Evolutionary conservation across 352 stramenopile genomes (phyloP).

Genomic region (Pythium insidiosum): DNA sequence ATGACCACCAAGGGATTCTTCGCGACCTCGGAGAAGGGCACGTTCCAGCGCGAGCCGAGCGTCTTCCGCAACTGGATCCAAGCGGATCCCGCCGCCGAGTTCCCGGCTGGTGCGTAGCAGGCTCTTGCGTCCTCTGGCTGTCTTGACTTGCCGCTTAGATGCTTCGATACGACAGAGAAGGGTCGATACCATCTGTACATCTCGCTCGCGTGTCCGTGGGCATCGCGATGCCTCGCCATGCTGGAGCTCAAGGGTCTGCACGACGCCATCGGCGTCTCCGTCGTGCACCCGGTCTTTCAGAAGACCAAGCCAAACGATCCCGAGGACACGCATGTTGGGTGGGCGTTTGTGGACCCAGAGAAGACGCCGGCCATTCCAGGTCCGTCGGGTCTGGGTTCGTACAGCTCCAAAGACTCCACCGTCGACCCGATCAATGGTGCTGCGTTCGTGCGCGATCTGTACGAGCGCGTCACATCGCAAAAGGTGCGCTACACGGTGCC

Average conservation of each 20-base stretch:
- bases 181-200: constrained; percentile 94
- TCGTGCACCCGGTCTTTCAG: constrained; percentile 87
- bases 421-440: constrained; percentile 60
- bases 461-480: constrained; percentile 65
- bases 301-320: constrained; percentile 63
- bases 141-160: too few relatives aligned
- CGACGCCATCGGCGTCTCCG: constrained; percentile 89
- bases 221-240: constrained; percentile 73
- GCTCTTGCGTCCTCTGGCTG: too few relatives aligned
- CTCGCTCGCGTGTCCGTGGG: constrained; percentile 92
- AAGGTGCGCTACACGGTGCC: constrained; percentile 87
- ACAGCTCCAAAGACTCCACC: constrained; percentile 56
- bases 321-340: constrained; percentile 65
- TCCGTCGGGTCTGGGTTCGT: constrained; percentile 52
- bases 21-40: constrained; percentile 56
- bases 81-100: constrained; percentile 40
- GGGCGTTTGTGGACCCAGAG: constrained; percentile 67
- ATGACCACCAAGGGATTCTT: constrained; percentile 67
- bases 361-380: constrained; percentile 53
- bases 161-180: constrained; percentile 23
- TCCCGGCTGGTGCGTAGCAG: constrained; percentile 22
- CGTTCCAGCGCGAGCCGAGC: constrained; percentile 62
- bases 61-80: constrained; percentile 83
- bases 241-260: constrained; percentile 93
- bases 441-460: constrained; percentile 67